A percentile compares a stretch with the other conserved stretches of the same genome.
phyloP scores from a whole-genome alignment of 1,284 basidiomycete species.

The Moesziomyces globuligerus region DNA sequence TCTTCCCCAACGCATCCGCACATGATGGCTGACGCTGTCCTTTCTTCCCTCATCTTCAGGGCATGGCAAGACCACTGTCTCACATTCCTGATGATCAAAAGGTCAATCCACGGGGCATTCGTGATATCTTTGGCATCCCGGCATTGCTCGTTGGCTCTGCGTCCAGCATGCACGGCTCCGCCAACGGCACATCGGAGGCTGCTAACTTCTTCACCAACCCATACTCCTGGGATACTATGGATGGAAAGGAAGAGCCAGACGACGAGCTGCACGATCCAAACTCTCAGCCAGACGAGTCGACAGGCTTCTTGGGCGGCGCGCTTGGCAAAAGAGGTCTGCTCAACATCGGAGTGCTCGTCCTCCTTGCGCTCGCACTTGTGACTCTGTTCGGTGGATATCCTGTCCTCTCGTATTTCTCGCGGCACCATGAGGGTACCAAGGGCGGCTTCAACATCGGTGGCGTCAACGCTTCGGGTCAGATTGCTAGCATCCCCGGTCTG shows the following conservation, averaged over 20 bases:
- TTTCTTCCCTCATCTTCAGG: neutral
- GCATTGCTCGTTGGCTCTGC: conserved; percentile 29
- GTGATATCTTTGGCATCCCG: conserved; percentile 35
- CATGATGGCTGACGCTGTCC: neutral
- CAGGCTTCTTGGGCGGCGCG: conserved; percentile 19
- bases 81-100: conserved; percentile 33
- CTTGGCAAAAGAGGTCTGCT: conserved; percentile 46
- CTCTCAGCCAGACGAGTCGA: neutral
- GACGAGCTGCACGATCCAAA: conserved; percentile 53
- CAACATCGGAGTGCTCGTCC: conserved; percentile 72
- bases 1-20: neutral
- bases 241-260: conserved; percentile 48
- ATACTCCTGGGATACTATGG: conserved; percentile 57
- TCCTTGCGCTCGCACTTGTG: conserved; percentile 70
- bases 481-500: conserved; percentile 46
- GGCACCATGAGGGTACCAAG: conserved; percentile 30
- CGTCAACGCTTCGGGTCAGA: conserved; percentile 57
- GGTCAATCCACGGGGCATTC: conserved; percentile 37
- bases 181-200: conserved; percentile 4
- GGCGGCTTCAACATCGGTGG: conserved; percentile 58
- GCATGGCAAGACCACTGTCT: conserved; percentile 38
- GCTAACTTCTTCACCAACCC: conserved; percentile 37
- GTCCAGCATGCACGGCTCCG: conserved; percentile 10
- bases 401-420: conserved; percentile 70
- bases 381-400: conserved; percentile 82